Conservation (phyloP, 1,284 basidiomycete genomes). For the Hemileia vastatrix region DNA sequence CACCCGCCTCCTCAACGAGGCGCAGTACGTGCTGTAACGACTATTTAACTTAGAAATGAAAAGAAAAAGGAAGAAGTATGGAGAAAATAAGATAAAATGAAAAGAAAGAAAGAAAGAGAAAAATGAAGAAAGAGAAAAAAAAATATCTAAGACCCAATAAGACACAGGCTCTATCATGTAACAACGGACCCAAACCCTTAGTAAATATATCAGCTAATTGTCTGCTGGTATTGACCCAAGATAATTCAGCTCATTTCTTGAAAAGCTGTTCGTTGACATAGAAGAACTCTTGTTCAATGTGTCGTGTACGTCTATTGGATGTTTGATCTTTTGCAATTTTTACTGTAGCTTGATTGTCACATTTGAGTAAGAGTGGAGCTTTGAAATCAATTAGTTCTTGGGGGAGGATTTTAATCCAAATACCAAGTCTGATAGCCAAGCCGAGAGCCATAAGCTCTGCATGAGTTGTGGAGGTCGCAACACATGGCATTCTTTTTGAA, state of each 20-base stretch:
- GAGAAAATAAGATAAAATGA: too few relatives aligned
- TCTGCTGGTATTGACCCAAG: not conserved
- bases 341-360: constrained; percentile 4
- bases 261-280: not conserved
- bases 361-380: not conserved
- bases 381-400: not conserved
- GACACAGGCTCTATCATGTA: too few relatives aligned
- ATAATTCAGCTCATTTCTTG: not conserved
- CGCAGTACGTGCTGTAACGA: too few relatives aligned
- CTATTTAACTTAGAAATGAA: too few relatives aligned
- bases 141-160: too few relatives aligned
- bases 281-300: not conserved
- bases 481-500: too few relatives aligned
- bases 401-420: not conserved
- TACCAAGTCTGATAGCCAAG: not conserved
- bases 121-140: too few relatives aligned
- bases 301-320: not conserved
- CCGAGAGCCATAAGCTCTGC: not conserved
- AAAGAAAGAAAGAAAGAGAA: too few relatives aligned
- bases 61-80: too few relatives aligned
- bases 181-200: too few relatives aligned
- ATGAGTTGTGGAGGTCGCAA: not conserved
- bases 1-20: too few relatives aligned
- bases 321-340: not conserved
- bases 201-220: not conserved